Conservation (phyloP, 2,329 filamentous ascomycete species). For the Trichoderma sp. region DNA sequence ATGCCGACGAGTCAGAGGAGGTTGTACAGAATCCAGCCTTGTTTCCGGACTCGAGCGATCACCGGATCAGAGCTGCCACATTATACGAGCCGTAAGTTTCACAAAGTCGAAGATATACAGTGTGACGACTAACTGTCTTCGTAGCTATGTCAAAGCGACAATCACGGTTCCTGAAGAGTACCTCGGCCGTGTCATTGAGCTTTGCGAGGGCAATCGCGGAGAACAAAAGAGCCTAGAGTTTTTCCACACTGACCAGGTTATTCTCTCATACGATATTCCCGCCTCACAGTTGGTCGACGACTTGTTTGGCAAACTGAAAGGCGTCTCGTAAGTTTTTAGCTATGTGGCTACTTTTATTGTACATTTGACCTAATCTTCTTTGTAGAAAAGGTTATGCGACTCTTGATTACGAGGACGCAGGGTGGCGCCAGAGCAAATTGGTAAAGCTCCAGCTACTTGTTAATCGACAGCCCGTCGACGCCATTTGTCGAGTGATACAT, state of each 20-base stretch:
- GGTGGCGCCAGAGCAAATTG: constrained; percentile 77
- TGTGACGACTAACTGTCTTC: not conserved
- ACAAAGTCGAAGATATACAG: not conserved
- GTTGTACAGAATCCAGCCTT: constrained; percentile 83
- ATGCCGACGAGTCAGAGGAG: constrained; percentile 72
- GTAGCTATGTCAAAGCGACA: constrained; percentile 71
- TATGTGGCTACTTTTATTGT: not conserved
- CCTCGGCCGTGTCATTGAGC: constrained; percentile 88
- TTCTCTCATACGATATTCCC: constrained; percentile 88
- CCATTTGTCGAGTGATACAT: constrained; percentile 89
- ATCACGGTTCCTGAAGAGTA: constrained; percentile 94
- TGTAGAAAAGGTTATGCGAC: constrained; percentile 83
- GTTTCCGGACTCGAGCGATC: constrained; percentile 71
- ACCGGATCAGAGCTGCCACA: constrained; percentile 45
- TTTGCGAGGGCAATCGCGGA: constrained; percentile 88
- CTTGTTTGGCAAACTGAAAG: constrained; percentile 95
- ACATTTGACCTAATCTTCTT: not conserved
- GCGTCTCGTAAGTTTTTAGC: constrained; percentile 60
- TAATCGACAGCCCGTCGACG: constrained; percentile 91
- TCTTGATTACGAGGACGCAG: constrained; percentile 94
- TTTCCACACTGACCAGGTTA: constrained; percentile 90
- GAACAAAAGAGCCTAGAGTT: constrained; percentile 86
- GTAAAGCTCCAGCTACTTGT: constrained; percentile 91
- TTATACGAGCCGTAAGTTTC: constrained; percentile 52
- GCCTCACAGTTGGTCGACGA: constrained; percentile 91